Evolutionary conservation across 2,329 filamentous ascomycete species (phyloP).

Genomic region (Penicillium sp.): DNA sequence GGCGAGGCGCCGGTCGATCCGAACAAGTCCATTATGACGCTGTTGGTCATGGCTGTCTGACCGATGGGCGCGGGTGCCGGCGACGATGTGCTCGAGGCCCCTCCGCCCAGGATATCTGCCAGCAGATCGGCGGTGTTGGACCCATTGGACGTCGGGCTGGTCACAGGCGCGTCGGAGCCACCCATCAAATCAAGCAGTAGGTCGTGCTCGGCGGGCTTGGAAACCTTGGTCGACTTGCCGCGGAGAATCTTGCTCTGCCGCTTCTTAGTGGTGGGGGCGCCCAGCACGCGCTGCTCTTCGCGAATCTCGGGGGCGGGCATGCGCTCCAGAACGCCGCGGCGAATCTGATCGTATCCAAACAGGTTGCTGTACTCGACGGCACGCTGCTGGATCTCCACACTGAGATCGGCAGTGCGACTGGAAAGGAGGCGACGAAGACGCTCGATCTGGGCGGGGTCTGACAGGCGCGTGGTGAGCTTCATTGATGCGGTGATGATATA

Average conservation of each 20-base stretch:
- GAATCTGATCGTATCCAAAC: conserved; percentile 86
- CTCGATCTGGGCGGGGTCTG: conserved; percentile 82
- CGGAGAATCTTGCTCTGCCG: conserved; percentile 65
- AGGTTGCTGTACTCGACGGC: conserved; percentile 94
- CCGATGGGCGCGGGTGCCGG: conserved; percentile 55
- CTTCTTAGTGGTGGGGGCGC: conserved; percentile 72
- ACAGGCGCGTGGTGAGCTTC: conserved; percentile 88
- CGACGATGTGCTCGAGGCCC: conserved; percentile 59
- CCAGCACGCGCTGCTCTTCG: conserved; percentile 88
- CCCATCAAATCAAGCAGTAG: conserved; percentile 92
- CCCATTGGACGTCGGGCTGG: conserved; percentile 58
- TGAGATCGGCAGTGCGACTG: conserved; percentile 79
- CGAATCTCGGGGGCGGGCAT: conserved; percentile 98
- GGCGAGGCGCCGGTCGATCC: conserved; percentile 51
- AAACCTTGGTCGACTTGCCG: conserved; percentile 71
- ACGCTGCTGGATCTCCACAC: conserved; percentile 94
- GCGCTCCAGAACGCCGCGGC: conserved; percentile 88
- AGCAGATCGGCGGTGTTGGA: conserved; percentile 82
- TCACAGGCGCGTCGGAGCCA: conserved; percentile 66
- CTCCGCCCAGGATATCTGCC: conserved; percentile 86
- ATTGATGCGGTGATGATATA: conserved; percentile 95
- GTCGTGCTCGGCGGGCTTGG: conserved; percentile 87
- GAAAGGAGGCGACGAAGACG: conserved; percentile 77
- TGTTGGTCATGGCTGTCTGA: conserved; percentile 59
- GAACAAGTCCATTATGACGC: conserved; percentile 92